Base-by-base conservation (phyloP, 306 rosid genomes). In the Betula pendula region DNA sequence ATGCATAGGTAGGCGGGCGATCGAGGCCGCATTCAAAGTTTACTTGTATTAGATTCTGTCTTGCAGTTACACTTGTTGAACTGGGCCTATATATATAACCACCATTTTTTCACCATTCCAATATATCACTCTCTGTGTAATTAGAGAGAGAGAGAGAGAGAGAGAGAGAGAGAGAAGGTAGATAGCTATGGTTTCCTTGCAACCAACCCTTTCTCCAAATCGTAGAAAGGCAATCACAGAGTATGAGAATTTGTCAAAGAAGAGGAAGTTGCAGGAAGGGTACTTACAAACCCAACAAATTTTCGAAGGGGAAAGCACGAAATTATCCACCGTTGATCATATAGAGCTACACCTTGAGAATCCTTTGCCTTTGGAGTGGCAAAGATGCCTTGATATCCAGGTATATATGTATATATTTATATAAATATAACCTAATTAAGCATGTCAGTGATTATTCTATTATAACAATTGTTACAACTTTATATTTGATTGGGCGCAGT, bases 341-440 rank as follows among this genome's bases (percentile, higher is more conserved):
- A 77, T 84, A 4, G 93, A 84, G 71, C 91, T 88, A 55, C 88
- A 82, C 22, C 89, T 86, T 1, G 88, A 93, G 40, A 87, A 88
- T 69, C 88, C 92, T 5, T 79, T 92, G 42, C 85, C 97, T 80
- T 80, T 85, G 22, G 89, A 92, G 75, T 89, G 96, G 97, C 92
- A 87, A 81, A 84, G 88, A 78, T 87, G 92, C 80, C 90, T 93
- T 48, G 88, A 83, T 76, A 81, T 95, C 86, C 89, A 91, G 96
- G 99, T 95, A 84, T 8, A 8, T 38, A 6, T 38, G 0, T 38
- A 38, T 38, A 38, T 38, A 6, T 38, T 4, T 38, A 5, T 38
- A 38, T 38, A n/a, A n/a, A 38, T 49, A 40, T 19, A 42, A 9
- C 44, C 62, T 4, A n/a, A n/a, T n/a, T n/a, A 66, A 48, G 68